Conservation (phyloP, 495 filamentous ascomycete species). For the Venustampulla echinocandica region DNA sequence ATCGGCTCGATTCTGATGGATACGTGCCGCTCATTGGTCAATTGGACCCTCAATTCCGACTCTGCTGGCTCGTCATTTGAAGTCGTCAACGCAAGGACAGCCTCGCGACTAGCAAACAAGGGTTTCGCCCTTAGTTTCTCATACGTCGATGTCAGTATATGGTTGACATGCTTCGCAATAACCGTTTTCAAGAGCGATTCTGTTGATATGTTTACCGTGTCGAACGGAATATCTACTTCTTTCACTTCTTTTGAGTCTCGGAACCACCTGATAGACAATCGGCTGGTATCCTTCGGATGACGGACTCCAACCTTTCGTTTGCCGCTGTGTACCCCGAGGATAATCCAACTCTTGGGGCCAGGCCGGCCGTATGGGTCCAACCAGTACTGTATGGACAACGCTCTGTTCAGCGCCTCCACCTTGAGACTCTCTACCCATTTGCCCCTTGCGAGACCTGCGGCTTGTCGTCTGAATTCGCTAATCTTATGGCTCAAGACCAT, state of each 20-base stretch:
- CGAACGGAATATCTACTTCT: conserved; percentile 53
- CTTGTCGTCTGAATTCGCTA: conserved; percentile 67
- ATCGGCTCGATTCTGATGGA: conserved; percentile 62
- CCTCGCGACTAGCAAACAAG: conserved; percentile 47
- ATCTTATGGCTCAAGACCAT: conserved; percentile 84
- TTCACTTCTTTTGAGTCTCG: conserved; percentile 66
- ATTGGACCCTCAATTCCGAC: conserved; percentile 57
- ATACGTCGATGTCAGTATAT: conserved; percentile 54
- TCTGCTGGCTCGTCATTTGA: conserved; percentile 53
- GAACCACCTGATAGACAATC: conserved; percentile 72
- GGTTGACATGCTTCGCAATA: conserved; percentile 63
- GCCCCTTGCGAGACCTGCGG: conserved; percentile 50
- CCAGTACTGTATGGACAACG: conserved; percentile 89
- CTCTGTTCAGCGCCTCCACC: conserved; percentile 67
- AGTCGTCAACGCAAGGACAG: conserved; percentile 45
- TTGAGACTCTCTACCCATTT: conserved; percentile 69
- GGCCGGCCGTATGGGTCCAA: conserved; percentile 41
- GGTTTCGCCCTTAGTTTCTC: conserved; percentile 43
- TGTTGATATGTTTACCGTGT: conserved; percentile 58
- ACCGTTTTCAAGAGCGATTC: conserved; percentile 63
- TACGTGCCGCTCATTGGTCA: conserved; percentile 48
- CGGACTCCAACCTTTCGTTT: conserved; percentile 29
- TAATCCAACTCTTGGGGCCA: conserved; percentile 75
- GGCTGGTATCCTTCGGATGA: conserved; percentile 33
- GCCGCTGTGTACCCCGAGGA: conserved; percentile 70